Conservation (phyloP, 352 stramenopile species). For the Phytophthora tubulina region DNA sequence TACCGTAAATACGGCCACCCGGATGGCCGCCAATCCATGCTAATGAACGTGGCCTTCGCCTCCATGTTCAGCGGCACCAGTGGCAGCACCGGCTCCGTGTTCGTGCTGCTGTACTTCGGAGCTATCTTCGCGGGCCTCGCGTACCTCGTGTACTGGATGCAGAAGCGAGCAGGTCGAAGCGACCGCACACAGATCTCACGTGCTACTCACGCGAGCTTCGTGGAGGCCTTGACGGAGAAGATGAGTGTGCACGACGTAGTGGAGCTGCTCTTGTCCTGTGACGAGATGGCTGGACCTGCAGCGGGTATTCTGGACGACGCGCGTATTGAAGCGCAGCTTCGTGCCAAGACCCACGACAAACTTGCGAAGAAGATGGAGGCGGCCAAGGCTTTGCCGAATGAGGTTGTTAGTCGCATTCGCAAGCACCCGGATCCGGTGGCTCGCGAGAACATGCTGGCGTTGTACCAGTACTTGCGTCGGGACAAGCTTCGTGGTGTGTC, state of each 20-base stretch:
- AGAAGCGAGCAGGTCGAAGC: constrained; percentile 57
- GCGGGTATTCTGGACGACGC: constrained; percentile 52
- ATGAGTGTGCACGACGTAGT: constrained; percentile 88
- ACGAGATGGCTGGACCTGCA: constrained; percentile 72
- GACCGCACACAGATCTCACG: constrained; percentile 75
- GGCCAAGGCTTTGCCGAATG: constrained; percentile 64
- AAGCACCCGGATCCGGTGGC: constrained; percentile 79
- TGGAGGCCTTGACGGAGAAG: constrained; percentile 66
- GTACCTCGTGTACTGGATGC: constrained; percentile 72
- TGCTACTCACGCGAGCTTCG: constrained; percentile 52
- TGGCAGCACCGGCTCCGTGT: constrained; percentile 56
- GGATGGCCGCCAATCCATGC: constrained; percentile 79
- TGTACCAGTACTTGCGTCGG: constrained; percentile 83
- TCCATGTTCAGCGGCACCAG: constrained; percentile 59
- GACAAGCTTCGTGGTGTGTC: constrained; percentile 73
- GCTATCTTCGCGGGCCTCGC: constrained; percentile 67
- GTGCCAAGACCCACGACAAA: constrained; percentile 79
- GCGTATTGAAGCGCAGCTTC: constrained; percentile 55
- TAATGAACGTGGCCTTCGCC: constrained; percentile 76
- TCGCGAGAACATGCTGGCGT: constrained; percentile 83
- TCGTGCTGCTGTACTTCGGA: constrained; percentile 80
- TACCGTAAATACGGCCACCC: constrained; percentile 86
- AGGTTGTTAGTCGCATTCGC: constrained; percentile 77
- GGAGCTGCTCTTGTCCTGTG: constrained; percentile 76
- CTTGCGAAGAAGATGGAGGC: constrained; percentile 86